Evolutionary conservation across 1,139 yeast species (phyloP).

Genomic region (Keqinozyma sinolaborantium): DNA sequence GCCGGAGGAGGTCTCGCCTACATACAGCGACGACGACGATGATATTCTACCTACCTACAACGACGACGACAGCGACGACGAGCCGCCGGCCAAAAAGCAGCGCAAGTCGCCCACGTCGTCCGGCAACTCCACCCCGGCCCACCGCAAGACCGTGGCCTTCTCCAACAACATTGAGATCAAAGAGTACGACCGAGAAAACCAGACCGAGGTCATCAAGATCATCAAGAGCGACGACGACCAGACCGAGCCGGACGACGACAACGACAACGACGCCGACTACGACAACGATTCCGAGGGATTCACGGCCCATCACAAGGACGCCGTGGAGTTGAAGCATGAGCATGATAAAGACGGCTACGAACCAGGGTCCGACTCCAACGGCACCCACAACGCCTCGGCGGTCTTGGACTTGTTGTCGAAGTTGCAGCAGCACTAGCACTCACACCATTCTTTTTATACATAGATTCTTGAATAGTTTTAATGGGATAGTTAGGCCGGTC

Average conservation of each 20-base stretch:
- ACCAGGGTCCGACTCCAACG: slow-evolving; percentile 10
- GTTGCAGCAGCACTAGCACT: slow-evolving; percentile 16
- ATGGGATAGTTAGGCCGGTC: no score
- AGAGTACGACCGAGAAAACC: slow-evolving; percentile 39
- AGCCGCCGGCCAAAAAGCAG: slow-evolving; percentile 20
- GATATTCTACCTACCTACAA: slow-evolving; percentile 5
- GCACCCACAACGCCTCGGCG: slow-evolving; percentile 11
- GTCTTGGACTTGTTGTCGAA: slow-evolving; percentile 33
- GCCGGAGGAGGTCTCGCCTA: slow-evolving; percentile 19
- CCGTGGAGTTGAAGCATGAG: slow-evolving; percentile 26
- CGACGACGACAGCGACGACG: slow-evolving; percentile 16
- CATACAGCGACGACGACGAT: slow-evolving; percentile 17
- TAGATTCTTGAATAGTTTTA: no score
- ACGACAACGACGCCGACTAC: slow-evolving; percentile 14
- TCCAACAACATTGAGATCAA: slow-evolving; percentile 44
- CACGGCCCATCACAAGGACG: slow-evolving; percentile 27
- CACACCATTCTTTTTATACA: slow-evolving; percentile 1
- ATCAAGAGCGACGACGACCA: slow-evolving; percentile 21
- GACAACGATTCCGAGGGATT: slow-evolving; percentile 14
- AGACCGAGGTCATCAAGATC: slow-evolving; percentile 19
- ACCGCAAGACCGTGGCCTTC: slow-evolving; percentile 40
- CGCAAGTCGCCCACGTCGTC: slow-evolving; percentile 19
- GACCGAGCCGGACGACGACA: slow-evolving; percentile 15
- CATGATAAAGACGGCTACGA: slow-evolving; percentile 20
- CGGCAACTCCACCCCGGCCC: slow-evolving; percentile 26